Evolutionary conservation across 148 eudicot species (phyloP).

Genomic region (Amaranthus cruentus): DNA sequence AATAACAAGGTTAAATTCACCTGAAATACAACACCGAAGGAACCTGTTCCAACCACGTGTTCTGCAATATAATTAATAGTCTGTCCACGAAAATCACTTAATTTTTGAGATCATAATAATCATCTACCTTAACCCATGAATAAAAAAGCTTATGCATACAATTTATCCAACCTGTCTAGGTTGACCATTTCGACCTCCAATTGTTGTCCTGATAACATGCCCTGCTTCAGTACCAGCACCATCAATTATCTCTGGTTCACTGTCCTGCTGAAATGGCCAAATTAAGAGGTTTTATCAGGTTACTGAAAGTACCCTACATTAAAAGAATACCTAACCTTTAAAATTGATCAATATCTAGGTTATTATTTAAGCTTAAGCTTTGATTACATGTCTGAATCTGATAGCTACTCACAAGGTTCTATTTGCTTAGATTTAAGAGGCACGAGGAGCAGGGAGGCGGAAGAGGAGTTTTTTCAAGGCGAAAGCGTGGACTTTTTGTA

Average conservation of each 20-base stretch:
- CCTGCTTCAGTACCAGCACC: slow-evolving; percentile 97
- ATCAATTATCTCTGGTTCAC: slow-evolving; percentile 85
- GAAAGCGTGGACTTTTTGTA: no score
- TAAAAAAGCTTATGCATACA: slow-evolving; percentile 9
- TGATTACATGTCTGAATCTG: background rate
- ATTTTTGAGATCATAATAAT: slow-evolving; percentile 12
- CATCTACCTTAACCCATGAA: background rate
- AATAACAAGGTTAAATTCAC: slow-evolving; percentile 31
- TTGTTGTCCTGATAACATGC: slow-evolving; percentile 77
- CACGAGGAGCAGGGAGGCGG: no score
- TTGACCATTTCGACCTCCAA: slow-evolving; percentile 95
- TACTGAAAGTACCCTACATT: background rate
- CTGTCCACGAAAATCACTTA: slow-evolving; percentile 42
- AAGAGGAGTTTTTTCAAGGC: no score
- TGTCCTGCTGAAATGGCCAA: slow-evolving; percentile 54
- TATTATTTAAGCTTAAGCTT: background rate
- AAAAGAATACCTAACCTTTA: no score
- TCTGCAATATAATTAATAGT: slow-evolving; percentile 85
- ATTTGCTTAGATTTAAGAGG: background rate
- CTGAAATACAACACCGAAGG: slow-evolving; percentile 97
- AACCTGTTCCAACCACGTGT: slow-evolving; percentile 98
- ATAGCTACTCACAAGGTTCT: background rate
- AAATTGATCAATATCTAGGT: background rate
- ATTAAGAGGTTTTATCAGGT: slow-evolving; percentile 12
- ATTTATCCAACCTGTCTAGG: slow-evolving; percentile 71